Evolutionary conservation across 139 green algal species (phyloP), one percentile per base, ranked within the genome.

Genomic region (Picocystis salinarum): DNA sequence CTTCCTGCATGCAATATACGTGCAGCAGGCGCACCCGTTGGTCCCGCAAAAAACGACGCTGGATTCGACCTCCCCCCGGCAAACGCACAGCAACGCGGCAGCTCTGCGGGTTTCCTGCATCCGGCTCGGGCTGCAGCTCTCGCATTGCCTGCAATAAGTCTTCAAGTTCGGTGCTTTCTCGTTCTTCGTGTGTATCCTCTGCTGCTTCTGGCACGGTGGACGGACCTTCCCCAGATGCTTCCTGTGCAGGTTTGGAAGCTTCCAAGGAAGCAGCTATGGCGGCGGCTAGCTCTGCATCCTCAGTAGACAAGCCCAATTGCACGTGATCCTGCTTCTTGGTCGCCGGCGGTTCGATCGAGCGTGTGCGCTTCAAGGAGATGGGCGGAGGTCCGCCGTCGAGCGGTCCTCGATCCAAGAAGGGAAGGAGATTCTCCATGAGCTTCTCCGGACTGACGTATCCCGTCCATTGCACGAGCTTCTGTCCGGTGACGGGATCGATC

Each of bases 401-500:
- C 27, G 75, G 67, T 4, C 50, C 50, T 36, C 55, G 45, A 31
- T 92, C 80, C 68, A 91, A 62, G 50, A 85, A 92, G 0, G 77
- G 80, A 44, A 88, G 53, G 46, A 92, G 57, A 23, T 61, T 44
- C 39, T 70, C 40, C 4, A 71, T 26, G 10, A 70, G 45, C 55
- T 54, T 68, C 28, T 91, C 66, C 0, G 80, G 31, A 3, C 69
- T 44, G 0, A 93, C 34, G 31, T 79, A 84, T 1, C 80, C 81
- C 3, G 49, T 46, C 20, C 60, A 66, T 22, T 68, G 40, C 31
- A 50, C 71, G 64, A 85, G 54, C 40, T 73, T 71, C 18, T 74
- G 67, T 2, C 80, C 70, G 0, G 79, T 91, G 24, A 80, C 23
- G 11, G 79, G 79, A 54, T 91, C 79, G 7, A 91, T 37, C 5